Evolutionary conservation across 2,329 filamentous ascomycete genomes (phyloP).

Genomic region (Paramyrothecium sp.): DNA sequence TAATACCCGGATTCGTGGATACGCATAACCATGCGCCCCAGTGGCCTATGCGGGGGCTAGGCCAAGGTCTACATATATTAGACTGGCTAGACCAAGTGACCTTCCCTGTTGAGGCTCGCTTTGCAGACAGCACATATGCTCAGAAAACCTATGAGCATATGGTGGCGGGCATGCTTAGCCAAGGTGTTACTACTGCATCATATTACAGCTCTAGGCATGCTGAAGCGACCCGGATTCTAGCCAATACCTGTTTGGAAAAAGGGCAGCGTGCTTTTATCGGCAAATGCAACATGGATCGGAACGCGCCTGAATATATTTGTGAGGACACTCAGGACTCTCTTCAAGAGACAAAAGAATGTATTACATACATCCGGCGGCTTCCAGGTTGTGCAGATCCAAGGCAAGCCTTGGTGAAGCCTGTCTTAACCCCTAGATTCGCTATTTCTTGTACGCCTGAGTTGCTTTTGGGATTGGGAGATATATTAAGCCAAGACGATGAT

Average conservation of each 20-base stretch:
- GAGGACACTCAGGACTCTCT: constrained; percentile 49
- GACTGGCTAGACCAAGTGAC: constrained; percentile 65
- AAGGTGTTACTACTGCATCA: constrained; percentile 61
- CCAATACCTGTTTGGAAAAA: constrained; percentile 47
- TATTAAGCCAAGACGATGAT: constrained; percentile 45
- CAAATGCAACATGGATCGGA: constrained; percentile 62
- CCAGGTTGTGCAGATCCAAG: not conserved
- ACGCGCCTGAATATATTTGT: constrained; percentile 51
- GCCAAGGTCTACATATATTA: constrained; percentile 51
- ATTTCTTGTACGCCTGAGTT: constrained; percentile 57
- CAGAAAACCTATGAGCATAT: constrained; percentile 47
- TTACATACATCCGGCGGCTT: constrained; percentile 42
- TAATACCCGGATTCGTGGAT: constrained; percentile 62
- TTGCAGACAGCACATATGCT: constrained; percentile 53
- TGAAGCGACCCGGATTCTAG: constrained; percentile 55
- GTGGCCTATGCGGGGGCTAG: constrained; percentile 46
- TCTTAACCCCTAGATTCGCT: constrained; percentile 60
- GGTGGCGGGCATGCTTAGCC: constrained; percentile 57
- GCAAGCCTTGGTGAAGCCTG: too few relatives aligned
- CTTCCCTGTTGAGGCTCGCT: constrained; percentile 63
- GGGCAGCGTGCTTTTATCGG: constrained; percentile 53
- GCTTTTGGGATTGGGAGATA: constrained; percentile 52
- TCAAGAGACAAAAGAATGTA: constrained; percentile 45
- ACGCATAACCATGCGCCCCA: constrained; percentile 68
- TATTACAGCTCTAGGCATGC: constrained; percentile 59